phyloP scores from a whole-genome alignment of 1,284 basidiomycete genomes.

The Agroathelia rolfsii region DNA sequence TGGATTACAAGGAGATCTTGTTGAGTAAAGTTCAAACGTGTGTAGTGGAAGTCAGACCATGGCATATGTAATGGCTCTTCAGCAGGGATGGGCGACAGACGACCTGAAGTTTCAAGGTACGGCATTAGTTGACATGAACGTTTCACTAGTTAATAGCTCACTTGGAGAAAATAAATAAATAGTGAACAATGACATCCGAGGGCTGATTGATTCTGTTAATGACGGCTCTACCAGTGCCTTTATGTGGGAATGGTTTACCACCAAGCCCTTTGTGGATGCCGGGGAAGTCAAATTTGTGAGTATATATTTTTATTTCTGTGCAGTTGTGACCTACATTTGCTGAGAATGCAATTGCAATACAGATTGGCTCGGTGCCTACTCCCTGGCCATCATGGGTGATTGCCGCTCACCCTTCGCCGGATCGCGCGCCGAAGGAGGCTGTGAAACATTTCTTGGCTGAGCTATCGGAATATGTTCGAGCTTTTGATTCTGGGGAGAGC shows the following conservation, averaged over 20 bases:
- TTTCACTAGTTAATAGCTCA: too few species aligned
- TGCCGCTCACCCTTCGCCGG: slow-evolving; percentile 62
- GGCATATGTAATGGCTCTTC: slow-evolving; percentile 89
- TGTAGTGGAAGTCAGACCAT: slow-evolving; percentile 82
- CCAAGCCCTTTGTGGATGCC: slow-evolving; percentile 82
- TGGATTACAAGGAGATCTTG: neutral
- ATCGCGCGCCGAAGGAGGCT: slow-evolving; percentile 38
- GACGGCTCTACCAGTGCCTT: slow-evolving; percentile 74
- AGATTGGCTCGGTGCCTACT: slow-evolving; percentile 84
- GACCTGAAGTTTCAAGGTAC: slow-evolving; percentile 70
- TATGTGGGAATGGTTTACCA: slow-evolving; percentile 98
- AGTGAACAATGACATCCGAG: slow-evolving; percentile 88
- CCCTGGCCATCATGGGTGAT: slow-evolving; percentile 98
- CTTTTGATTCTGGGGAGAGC: slow-evolving; percentile 57
- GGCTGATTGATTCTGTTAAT: slow-evolving; percentile 88
- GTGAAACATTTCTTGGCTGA: slow-evolving; percentile 55
- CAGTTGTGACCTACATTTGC: neutral
- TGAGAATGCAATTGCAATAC: slow-evolving; percentile 13
- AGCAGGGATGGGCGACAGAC: slow-evolving; percentile 73
- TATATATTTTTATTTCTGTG: slow-evolving; percentile 12
- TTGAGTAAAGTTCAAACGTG: neutral
- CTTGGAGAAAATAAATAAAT: too few species aligned
- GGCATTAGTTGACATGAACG: slow-evolving; percentile 13
- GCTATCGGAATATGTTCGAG: slow-evolving; percentile 56
- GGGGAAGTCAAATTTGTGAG: slow-evolving; percentile 78